phyloP scores from a whole-genome alignment of 305 asterid genomes.

The Withania somnifera region DNA sequence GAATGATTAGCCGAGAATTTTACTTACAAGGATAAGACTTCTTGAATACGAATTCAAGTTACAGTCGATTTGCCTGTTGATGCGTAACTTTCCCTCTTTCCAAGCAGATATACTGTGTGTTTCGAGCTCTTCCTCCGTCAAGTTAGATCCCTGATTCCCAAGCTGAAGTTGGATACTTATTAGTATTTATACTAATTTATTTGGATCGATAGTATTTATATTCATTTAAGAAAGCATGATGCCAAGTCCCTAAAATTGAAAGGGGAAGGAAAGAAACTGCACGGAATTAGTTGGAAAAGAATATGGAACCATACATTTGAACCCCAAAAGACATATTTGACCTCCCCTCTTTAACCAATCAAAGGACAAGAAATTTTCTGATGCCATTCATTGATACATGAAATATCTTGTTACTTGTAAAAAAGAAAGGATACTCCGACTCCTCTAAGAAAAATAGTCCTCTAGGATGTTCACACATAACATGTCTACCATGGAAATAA shows the following conservation, averaged over 20 bases:
- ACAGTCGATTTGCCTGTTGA: slow-evolving; percentile 34
- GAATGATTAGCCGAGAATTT: not conserved
- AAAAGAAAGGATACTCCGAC: not conserved
- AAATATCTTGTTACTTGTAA: not conserved
- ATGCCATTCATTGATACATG: not conserved
- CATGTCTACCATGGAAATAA: not conserved
- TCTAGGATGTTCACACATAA: not conserved
- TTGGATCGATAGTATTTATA: not conserved
- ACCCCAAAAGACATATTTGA: not conserved
- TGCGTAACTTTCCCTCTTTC: slow-evolving; percentile 50
- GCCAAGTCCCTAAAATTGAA: not conserved
- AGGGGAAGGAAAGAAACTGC: not conserved
- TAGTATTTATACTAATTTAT: not conserved
- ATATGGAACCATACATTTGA: not conserved
- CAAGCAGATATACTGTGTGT: slow-evolving; percentile 50
- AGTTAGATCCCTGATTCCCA: slow-evolving; percentile 58
- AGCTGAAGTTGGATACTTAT: slow-evolving; percentile 31
- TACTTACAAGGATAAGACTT: slow-evolving; percentile 42
- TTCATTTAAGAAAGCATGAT: not conserved
- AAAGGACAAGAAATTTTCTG: not conserved
- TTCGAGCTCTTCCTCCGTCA: slow-evolving; percentile 72
- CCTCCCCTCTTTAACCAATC: not conserved
- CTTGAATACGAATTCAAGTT: slow-evolving; percentile 28
- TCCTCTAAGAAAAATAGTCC: not conserved
- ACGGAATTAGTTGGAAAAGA: not conserved